Percentiles rank a stretch among this genome's conserved stretches.
Conservation (phyloP, 345 rosid genomes). For the Eucalyptus virginea region DNA sequence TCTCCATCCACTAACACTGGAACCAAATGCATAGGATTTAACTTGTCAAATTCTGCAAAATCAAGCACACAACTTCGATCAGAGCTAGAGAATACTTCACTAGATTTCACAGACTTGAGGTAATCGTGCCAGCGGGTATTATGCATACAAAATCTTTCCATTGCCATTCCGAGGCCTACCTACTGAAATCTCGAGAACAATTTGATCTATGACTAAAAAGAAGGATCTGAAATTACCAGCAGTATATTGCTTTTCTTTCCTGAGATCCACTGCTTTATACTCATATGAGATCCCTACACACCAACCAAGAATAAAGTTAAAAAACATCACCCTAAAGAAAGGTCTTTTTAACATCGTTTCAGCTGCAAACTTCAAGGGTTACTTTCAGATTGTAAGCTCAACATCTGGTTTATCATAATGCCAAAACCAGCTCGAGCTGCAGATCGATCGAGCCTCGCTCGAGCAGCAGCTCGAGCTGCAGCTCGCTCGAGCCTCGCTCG, state of each 20-base stretch:
- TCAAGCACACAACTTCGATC: background rate
- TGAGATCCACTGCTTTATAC: conserved; percentile 30
- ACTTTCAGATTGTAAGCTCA: background rate
- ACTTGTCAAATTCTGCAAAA: conserved; percentile 27
- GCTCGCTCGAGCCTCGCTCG: too few species aligned
- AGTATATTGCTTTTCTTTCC: conserved; percentile 28
- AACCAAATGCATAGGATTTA: conserved; percentile 36
- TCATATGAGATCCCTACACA: conserved; percentile 29
- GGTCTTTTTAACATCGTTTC: background rate
- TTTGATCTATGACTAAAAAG: background rate
- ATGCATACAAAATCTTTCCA: background rate
- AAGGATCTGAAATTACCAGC: conserved; percentile 9
- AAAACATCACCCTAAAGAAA: background rate
- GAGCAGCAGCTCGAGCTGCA: too few species aligned
- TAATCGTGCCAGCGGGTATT: background rate
- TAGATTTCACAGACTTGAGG: background rate
- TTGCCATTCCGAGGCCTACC: background rate
- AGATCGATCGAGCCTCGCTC: too few species aligned
- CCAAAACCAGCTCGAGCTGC: too few species aligned
- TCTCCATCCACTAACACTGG: conserved; percentile 45
- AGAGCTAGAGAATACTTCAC: background rate
- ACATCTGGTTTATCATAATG: background rate
- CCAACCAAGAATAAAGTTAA: background rate
- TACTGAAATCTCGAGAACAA: background rate
- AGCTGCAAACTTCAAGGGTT: background rate